Base-by-base conservation (phyloP, 352 stramenopile species). In the Globisporangium cylindrosporum region DNA sequence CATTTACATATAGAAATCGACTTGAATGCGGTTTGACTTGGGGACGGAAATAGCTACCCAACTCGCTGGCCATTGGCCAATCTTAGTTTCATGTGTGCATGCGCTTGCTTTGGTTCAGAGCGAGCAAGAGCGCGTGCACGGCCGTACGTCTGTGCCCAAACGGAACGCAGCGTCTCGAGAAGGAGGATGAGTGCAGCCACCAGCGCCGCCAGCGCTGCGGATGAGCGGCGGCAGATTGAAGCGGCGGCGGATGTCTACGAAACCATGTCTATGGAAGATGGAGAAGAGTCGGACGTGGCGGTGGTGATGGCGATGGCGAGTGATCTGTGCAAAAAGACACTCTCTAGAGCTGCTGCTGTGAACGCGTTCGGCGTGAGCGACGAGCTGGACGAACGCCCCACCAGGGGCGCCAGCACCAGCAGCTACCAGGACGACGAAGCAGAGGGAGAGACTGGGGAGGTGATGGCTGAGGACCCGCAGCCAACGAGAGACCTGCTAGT, bases 201-300 rank as follows among this genome's bases (percentile, higher is more conserved):
- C 10, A 46, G 38, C 51, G 2, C 51, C 51, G 9, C 24, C 9
- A 20, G 7, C 24, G 51, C 51, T 20, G 22, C 15, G 10, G 58
- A 63, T 41, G 58, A 54, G 34, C 22, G 36, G 57, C 57, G 57
- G 20, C 36, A 55, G 59, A 64, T 64, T n/a, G 59, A 64, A 41
- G 59, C 59, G 4, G 59, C 59, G 7, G 59, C 59, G 38, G 59
- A 64, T 55, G 22, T 29, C 22, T 64, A 64, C 59, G 59, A 64
- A 24, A 25, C 10, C 59, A 41, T 64, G 59, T 15, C 10, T 14
- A 38, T 53, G 20, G n/a, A 34, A 5, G 57, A 34, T 0, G 57
- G 15, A 46, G 38, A 46, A 46, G 38, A 46, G 10, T 46, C 38
- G 9, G 38, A 18, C 15, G 38, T 46, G 38, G 10, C 10, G 38